phyloP scores from a whole-genome alignment of 1,139 yeast species.

The Saccharomycopsis phalli region DNA sequence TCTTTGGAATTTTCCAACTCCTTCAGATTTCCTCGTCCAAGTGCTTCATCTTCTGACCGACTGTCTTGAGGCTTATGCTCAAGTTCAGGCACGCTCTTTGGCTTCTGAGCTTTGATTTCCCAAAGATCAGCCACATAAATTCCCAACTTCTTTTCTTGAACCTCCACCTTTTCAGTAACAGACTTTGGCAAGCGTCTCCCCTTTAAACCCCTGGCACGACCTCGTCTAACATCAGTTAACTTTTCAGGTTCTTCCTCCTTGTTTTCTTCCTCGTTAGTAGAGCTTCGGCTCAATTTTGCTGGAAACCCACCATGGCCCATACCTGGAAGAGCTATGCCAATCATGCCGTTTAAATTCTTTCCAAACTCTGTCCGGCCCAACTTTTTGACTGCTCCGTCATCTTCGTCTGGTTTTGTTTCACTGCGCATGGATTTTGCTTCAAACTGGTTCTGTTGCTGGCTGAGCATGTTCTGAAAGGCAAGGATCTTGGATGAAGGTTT shows the following conservation, averaged over 20 bases:
- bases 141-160: conserved; percentile 26
- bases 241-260: conserved; percentile 20
- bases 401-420: conserved; percentile 1
- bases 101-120: conserved; percentile 25
- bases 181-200: conserved; percentile 67
- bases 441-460: conserved; percentile 34
- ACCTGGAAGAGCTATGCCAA: conserved; percentile 52
- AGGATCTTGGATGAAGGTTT: conserved; percentile 71
- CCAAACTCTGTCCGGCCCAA: conserved; percentile 33
- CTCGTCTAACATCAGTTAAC: conserved; percentile 32
- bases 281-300: neutral
- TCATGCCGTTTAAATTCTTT: conserved; percentile 47
- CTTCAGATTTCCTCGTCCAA: no score
- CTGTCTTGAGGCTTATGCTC: no score
- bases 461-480: conserved; percentile 67
- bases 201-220: conserved; percentile 67
- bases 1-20: no score
- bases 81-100: no score
- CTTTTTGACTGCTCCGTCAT: conserved; percentile 4
- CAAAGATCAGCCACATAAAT: conserved; percentile 34
- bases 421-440: no score
- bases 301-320: conserved; percentile 36
- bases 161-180: conserved; percentile 42
- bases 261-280: conserved; percentile 9
- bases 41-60: no score